These are phyloP conservation scores for Saccharomycopsis microspora DNA, from an alignment of 805 yeast species.

Conservation along the genomic window DNA sequence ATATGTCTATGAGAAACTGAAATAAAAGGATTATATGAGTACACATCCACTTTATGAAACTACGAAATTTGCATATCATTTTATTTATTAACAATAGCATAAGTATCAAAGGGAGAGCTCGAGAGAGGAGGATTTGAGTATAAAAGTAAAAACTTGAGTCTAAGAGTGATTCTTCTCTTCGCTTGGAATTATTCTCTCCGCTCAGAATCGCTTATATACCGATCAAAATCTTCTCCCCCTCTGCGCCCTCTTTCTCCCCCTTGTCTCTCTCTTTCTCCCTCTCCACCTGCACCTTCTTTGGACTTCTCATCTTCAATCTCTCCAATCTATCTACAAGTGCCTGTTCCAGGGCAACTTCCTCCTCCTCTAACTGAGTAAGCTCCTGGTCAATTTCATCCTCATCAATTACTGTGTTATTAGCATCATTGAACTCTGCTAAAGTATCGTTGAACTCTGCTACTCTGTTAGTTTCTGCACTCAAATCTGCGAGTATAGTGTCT, in stretches of 20 bases:
- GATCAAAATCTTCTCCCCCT: neutral
- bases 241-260: conserved; percentile 1
- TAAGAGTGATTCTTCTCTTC: too few relatives aligned
- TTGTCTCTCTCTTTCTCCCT: conserved; percentile 3
- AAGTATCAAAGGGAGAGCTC: too few relatives aligned
- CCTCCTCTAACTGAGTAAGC: conserved; percentile 4
- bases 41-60: too few relatives aligned
- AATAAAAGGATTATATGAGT: too few relatives aligned
- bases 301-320: conserved; percentile 15
- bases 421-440: conserved; percentile 5
- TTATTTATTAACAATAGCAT: too few relatives aligned
- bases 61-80: too few relatives aligned
- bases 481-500: conserved; percentile 9
- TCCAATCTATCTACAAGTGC: conserved; percentile 2
- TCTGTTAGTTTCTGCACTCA: conserved; percentile 6
- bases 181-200: too few relatives aligned
- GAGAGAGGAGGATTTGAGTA: too few relatives aligned
- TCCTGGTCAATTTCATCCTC: conserved; percentile 21
- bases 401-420: conserved; percentile 18
- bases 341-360: conserved; percentile 16
- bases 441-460: conserved; percentile 11
- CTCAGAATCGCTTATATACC: too few relatives aligned
- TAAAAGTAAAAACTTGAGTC: too few relatives aligned
- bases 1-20: too few relatives aligned
- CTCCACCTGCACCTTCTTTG: conserved; percentile 1